Evolutionary conservation across 2,329 filamentous ascomycete genomes (phyloP).

Genomic region (Alternaria incomplexa): DNA sequence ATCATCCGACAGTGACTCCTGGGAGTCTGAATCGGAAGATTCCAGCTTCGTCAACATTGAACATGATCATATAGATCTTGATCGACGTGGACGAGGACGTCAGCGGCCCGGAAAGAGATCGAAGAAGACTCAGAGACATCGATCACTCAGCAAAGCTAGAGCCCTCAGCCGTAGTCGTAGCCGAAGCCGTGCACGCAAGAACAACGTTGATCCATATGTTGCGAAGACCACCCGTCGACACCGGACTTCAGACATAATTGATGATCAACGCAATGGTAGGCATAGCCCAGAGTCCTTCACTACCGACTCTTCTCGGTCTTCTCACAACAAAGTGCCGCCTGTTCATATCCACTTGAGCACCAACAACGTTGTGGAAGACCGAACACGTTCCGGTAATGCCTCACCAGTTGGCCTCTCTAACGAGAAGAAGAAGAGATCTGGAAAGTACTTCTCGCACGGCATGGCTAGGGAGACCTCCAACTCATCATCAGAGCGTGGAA

Average conservation of each 20-base stretch:
- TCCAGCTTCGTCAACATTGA: constrained; percentile 26
- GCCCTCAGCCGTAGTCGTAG: constrained; percentile 12
- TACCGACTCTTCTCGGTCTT: constrained; percentile 22
- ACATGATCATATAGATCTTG: constrained; percentile 21
- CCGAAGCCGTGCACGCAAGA: constrained; percentile 11
- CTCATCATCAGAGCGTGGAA: constrained; percentile 26
- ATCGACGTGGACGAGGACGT: constrained; percentile 18
- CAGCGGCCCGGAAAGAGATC: constrained; percentile 15
- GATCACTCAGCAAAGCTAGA: constrained; percentile 15
- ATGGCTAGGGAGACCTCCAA: constrained; percentile 20
- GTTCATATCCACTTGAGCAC: constrained; percentile 30
- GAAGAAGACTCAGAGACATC: constrained; percentile 15
- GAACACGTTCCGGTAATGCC: constrained; percentile 13
- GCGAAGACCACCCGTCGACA: constrained; percentile 17
- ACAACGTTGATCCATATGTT: constrained; percentile 8
- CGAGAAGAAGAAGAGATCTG: constrained; percentile 12
- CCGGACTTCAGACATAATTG: constrained; percentile 15
- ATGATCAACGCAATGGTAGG: constrained; percentile 24
- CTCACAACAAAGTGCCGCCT: constrained; percentile 16
- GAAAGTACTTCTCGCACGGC: constrained; percentile 13
- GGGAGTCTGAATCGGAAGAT: constrained; percentile 22
- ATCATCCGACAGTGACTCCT: constrained; percentile 22
- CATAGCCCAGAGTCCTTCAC: constrained; percentile 22
- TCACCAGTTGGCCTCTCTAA: constrained; percentile 15
- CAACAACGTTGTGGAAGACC: constrained; percentile 13